Evolutionary conservation across 441 rosid species (phyloP), one percentile per base, ranked within the genome.

Genomic region (Capsella rubella): DNA sequence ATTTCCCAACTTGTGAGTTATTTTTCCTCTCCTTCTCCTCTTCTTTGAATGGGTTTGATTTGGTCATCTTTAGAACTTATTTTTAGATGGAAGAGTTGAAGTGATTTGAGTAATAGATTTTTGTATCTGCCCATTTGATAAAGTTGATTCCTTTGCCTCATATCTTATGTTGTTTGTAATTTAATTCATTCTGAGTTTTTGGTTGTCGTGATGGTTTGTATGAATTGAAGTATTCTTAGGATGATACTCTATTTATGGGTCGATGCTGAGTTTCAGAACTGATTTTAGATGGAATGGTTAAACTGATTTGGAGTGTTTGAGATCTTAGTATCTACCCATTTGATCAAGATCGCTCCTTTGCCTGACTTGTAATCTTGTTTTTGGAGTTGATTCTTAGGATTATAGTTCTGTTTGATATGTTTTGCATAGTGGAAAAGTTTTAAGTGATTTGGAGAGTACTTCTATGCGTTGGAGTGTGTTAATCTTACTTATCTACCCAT

Each of bases 1-100:
- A 84, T 79, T 78, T 77, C 81, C 89, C 97, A 56, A 85, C 63
- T 74, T 92, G 97, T 92, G 81, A 90, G 97, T 85, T 40, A 27
- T 9, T 58, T 67, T 43, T 9, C 54, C 67, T 27, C 13, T 6
- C 49, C 15, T 35, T 50, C 58, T 45, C 16, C 31, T 60, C 49
- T 60, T 39, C 15, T 61, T 60, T 47, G 7, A 25, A 6, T 37
- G 28, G 55, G n/a, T 51, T 51, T 49, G 11, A 18, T 42, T 7
- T 31, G 13, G 13, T 56, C 51, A 64, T 32, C 57, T 14, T 32
- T 8, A 32, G 40, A 55, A 6, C 28, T 46, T 47, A 8, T 56
- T 32, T 55, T 69, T 21, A 21, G 37, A 69, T 46, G 13, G 28
- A 49, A n/a, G 16, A 43, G 0, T 55, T 40, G n/a, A 61, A 46